Percentiles rank a stretch among this genome's conserved stretches.
These are phyloP conservation scores for Ophiostoma fasciatum DNA, from an alignment of 2,329 filamentous ascomycete genomes.

Conservation along the genomic window DNA sequence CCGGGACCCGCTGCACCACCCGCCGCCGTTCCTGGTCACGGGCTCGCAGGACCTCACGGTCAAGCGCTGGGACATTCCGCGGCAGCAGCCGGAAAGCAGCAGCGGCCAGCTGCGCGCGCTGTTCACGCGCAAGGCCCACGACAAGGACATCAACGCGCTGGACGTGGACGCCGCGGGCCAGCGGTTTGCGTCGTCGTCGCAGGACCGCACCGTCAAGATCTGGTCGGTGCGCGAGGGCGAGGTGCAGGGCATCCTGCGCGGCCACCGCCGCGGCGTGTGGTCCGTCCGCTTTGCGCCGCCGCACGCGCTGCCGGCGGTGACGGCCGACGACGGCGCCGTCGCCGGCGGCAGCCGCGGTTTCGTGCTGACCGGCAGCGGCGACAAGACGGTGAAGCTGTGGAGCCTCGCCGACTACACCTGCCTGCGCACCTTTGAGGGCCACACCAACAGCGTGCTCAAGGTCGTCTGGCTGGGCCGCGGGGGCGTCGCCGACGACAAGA, in stretches of 20 bases:
- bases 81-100: slow-evolving; percentile 27
- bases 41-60: slow-evolving; percentile 92
- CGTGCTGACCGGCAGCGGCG: slow-evolving; percentile 79
- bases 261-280: slow-evolving; percentile 93
- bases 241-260: slow-evolving; percentile 76
- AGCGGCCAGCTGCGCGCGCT: slow-evolving; percentile 44
- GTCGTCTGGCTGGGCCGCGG: slow-evolving; percentile 66
- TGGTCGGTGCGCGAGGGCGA: slow-evolving; percentile 87
- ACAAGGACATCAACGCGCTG: slow-evolving; percentile 96
- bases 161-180: slow-evolving; percentile 59
- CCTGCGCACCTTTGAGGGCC: slow-evolving; percentile 85
- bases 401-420: slow-evolving; percentile 84
- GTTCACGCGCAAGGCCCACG: slow-evolving; percentile 89
- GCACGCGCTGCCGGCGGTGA: slow-evolving; percentile 59
- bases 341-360: slow-evolving; percentile 56
- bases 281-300: slow-evolving; percentile 79
- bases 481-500: slow-evolving; percentile 28
- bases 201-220: slow-evolving; percentile 94
- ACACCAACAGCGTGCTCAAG: slow-evolving; percentile 90
- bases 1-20: slow-evolving; percentile 59
- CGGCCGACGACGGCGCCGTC: slow-evolving; percentile 55
- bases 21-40: slow-evolving; percentile 73
- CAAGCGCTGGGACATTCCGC: slow-evolving; percentile 79
- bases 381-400: slow-evolving; percentile 95
- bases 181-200: slow-evolving; percentile 91